A percentile compares a stretch with the other conserved stretches of the same genome.
Conservation (phyloP, 139 green algal genomes). For the Picochlorum sp. region DNA sequence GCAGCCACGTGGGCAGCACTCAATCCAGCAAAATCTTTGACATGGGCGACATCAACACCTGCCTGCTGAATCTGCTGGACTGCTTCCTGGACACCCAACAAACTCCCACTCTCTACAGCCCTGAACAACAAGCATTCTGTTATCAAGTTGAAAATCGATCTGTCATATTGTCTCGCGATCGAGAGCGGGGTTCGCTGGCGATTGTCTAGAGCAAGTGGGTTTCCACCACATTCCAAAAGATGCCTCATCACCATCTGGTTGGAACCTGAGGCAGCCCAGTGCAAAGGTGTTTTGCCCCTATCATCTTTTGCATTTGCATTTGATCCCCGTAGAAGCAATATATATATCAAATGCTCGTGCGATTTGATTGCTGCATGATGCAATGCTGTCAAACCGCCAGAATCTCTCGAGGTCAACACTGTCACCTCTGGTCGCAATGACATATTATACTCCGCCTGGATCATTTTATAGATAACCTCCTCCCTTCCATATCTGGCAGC, state of each 20-base stretch:
- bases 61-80: no score
- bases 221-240: conserved; percentile 11
- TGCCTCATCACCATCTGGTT: background rate
- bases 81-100: background rate
- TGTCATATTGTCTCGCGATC: background rate
- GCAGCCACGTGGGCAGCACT: conserved; percentile 9
- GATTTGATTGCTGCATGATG: conserved; percentile 4
- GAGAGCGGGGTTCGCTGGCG: background rate
- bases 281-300: conserved; percentile 3
- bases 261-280: background rate
- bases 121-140: background rate
- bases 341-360: background rate
- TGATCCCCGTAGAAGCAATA: background rate
- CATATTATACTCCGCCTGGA: background rate
- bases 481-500: background rate
- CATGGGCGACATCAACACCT: background rate
- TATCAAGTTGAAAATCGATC: background rate
- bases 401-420: background rate
- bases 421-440: background rate
- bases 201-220: conserved; percentile 5
- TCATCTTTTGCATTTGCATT: conserved; percentile 3
- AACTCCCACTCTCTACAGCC: background rate
- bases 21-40: background rate
- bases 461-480: background rate
- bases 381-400: background rate